Base-by-base conservation (phyloP, 768 basidiomycete genomes). In the Russula vinacea region DNA sequence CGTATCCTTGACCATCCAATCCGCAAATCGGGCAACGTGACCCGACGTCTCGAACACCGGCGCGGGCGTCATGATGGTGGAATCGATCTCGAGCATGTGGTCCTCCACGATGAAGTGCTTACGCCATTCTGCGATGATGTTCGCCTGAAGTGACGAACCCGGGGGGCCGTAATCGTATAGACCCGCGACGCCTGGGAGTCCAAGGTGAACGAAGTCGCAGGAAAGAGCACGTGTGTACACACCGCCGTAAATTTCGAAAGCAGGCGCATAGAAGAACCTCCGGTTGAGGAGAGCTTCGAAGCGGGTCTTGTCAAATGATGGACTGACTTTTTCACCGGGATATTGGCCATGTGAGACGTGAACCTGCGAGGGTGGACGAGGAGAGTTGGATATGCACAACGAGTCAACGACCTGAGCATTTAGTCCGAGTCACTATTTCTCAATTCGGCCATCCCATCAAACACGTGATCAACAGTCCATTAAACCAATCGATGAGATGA, bases 231-330 rank as follows among this genome's bases (percentile, higher is more conserved):
- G 49, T 60, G 44, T 35, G 49, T 40, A 79, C 86, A 70, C 67
- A 94, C 96, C 97, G 64, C 96, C 94, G 71, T 98, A 98, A 78
- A 99, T 98, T 77, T 98, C 97, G 71, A 98, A 99, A 5, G 97
- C 92, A 26, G 96, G 96, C 4, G 96, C 92, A 73, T 91, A 98
- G 81, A 98, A 99, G 81, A 99, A 99, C 55, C 97, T 81, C 62
- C 90, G 85, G 72, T 87, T 90, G 60, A 98, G 82, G 53, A 96
- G 76, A 26, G 87, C 87, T 71, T 98, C 97, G 37, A 98, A 82
- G 26, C 87, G 83, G 24, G 78, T 67, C 77, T 95, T 96, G 75
- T 95, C 92, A 73, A 99, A 99, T 2, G 86, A 72, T 94, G 92
- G 0, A 85, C 88, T 2, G 83, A 84, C 78, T 90, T 96, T 81